Conservation (phyloP, 2,329 filamentous ascomycete genomes). For the Lomentospora prolificans region DNA sequence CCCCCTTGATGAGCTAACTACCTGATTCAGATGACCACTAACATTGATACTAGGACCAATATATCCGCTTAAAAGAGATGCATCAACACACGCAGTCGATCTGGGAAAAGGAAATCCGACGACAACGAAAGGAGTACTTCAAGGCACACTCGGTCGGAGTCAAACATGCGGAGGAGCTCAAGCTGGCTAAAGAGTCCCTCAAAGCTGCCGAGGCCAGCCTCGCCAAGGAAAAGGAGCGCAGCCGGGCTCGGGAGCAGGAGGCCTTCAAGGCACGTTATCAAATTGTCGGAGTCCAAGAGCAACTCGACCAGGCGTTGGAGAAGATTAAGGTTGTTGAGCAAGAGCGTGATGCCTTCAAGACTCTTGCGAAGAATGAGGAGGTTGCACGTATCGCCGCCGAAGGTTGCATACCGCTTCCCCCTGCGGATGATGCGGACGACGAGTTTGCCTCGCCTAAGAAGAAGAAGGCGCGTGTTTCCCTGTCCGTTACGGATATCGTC, state of each 20-base stretch:
- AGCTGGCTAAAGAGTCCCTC: conserved; percentile 44
- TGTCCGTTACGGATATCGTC: conserved; percentile 38
- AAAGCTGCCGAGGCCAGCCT: conserved; percentile 49
- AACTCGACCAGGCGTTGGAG: conserved; percentile 54
- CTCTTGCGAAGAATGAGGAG: conserved; percentile 62
- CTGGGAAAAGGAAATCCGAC: conserved; percentile 66
- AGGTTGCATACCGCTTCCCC: conserved; percentile 57
- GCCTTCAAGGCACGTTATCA: conserved; percentile 58
- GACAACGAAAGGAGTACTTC: conserved; percentile 62
- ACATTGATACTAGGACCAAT: conserved; percentile 47
- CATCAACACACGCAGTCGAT: conserved; percentile 55
- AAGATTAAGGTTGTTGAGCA: conserved; percentile 57
- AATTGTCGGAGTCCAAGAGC: conserved; percentile 54
- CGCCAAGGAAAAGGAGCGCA: conserved; percentile 53
- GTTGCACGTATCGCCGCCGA: conserved; percentile 63
- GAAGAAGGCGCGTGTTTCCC: conserved; percentile 39
- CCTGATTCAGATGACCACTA: conserved; percentile 10
- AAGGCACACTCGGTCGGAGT: conserved; percentile 61
- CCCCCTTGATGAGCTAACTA: too few species aligned
- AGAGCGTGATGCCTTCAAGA: conserved; percentile 66
- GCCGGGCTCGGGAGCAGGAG: conserved; percentile 55
- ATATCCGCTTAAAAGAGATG: conserved; percentile 59
- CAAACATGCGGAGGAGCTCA: conserved; percentile 66
- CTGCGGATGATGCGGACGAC: conserved; percentile 39
- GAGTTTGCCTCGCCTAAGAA: conserved; percentile 55